Evolutionary conservation across 148 eudicot species (phyloP).

Genomic region (Rhododendron molle): DNA sequence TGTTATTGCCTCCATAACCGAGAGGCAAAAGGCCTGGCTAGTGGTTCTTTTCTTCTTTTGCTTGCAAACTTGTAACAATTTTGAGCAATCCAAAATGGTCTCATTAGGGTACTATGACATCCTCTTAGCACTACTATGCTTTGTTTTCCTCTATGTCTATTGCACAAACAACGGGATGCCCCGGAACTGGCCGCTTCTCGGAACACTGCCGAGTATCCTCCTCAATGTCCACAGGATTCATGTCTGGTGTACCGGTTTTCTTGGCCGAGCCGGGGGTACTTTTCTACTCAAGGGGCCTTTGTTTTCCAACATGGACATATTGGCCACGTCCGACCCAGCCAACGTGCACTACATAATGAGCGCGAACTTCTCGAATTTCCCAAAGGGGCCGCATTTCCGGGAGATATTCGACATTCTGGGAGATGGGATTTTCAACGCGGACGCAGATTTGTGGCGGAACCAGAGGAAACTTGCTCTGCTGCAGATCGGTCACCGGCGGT

Average conservation of each 20-base stretch:
- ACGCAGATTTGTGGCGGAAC: constrained; percentile 30
- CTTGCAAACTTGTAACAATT: not conserved
- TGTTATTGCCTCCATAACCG: not conserved
- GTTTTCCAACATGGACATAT: constrained; percentile 36
- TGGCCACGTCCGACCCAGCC: constrained; percentile 33
- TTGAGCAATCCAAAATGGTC: not conserved
- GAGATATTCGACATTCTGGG: constrained; percentile 50
- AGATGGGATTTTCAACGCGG: constrained; percentile 50
- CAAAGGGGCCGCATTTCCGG: constrained; percentile 37
- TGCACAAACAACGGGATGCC: not conserved
- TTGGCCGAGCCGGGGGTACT: constrained; percentile 14
- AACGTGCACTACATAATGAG: constrained; percentile 50
- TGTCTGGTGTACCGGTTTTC: constrained; percentile 9
- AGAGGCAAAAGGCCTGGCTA: not conserved
- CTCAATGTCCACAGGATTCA: constrained; percentile 23
- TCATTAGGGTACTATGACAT: not conserved
- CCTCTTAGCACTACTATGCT: not conserved
- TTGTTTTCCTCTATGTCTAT: not conserved
- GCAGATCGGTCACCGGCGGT: constrained; percentile 24
- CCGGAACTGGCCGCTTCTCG: constrained; percentile 39
- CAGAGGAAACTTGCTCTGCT: constrained; percentile 38
- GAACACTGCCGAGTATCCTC: constrained; percentile 40
- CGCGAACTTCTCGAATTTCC: constrained; percentile 44
- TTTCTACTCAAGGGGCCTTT: constrained; percentile 47
- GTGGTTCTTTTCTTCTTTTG: not conserved